Conservation (phyloP, 805 yeast genomes). For the Teunomyces tritomae region DNA sequence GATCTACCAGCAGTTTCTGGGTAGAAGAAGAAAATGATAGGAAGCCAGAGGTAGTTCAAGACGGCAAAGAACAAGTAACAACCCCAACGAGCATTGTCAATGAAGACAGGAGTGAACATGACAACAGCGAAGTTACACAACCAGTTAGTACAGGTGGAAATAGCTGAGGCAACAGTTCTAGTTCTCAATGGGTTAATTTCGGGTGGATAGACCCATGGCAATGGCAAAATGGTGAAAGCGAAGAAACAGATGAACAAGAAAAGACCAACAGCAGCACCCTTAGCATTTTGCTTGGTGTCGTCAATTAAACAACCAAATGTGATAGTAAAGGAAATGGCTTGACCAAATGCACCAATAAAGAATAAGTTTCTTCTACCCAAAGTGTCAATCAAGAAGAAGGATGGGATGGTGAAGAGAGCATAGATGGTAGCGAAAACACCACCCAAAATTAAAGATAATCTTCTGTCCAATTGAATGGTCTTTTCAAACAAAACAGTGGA, state of each 20-base stretch:
- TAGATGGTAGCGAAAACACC: constrained; percentile 64
- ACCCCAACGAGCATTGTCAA: constrained; percentile 38
- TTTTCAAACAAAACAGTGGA: constrained; percentile 55
- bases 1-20: constrained; percentile 46
- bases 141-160: constrained; percentile 48
- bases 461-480: constrained; percentile 48
- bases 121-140: constrained; percentile 44
- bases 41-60: constrained; percentile 36
- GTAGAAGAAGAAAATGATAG: constrained; percentile 43
- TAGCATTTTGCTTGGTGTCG: constrained; percentile 31
- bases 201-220: constrained; percentile 49
- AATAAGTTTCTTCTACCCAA: constrained; percentile 47
- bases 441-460: constrained; percentile 58
- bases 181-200: constrained; percentile 47
- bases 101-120: constrained; percentile 45
- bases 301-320: constrained; percentile 41
- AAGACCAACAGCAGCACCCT: constrained; percentile 47
- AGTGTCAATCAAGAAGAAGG: constrained; percentile 42
- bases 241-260: constrained; percentile 44
- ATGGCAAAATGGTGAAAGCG: constrained; percentile 43
- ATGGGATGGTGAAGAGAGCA: constrained; percentile 50
- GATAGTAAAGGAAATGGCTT: constrained; percentile 38
- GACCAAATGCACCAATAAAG: constrained; percentile 43
- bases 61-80: constrained; percentile 42
- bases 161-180: constrained; percentile 43